These are phyloP conservation scores for Phyllosticta ampelicida DNA, from an alignment of 2,329 filamentous ascomycete species.

Conservation along the genomic window DNA sequence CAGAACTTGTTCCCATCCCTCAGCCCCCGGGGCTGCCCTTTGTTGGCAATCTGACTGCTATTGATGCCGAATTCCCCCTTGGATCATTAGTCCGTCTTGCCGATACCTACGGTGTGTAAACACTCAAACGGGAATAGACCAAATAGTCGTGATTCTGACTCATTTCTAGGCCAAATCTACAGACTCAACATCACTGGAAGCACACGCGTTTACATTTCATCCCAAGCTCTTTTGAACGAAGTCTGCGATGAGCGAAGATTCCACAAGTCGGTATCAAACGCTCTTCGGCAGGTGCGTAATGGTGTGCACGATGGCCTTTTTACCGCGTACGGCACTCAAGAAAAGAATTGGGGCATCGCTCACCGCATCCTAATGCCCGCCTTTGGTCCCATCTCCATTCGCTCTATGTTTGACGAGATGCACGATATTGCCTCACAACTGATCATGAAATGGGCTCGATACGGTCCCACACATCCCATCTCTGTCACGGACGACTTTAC, in stretches of 20 bases:
- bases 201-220: slow-evolving; percentile 21
- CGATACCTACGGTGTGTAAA: slow-evolving; percentile 49
- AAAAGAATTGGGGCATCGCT: slow-evolving; percentile 41
- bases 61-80: slow-evolving; percentile 49
- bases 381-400: slow-evolving; percentile 58
- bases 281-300: slow-evolving; percentile 24
- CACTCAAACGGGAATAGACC: neutral
- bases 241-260: slow-evolving; percentile 29
- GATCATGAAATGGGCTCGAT: slow-evolving; percentile 56
- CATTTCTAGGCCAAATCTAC: slow-evolving; percentile 22
- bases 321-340: slow-evolving; percentile 28
- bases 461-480: slow-evolving; percentile 26
- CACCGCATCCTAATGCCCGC: slow-evolving; percentile 56
- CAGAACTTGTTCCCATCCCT: slow-evolving; percentile 41
- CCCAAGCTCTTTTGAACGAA: slow-evolving; percentile 28
- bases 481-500: slow-evolving; percentile 30
- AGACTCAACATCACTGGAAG: slow-evolving; percentile 20
- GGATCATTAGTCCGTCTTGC: slow-evolving; percentile 47
- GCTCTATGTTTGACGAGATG: slow-evolving; percentile 51
- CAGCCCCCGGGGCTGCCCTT: slow-evolving; percentile 54
- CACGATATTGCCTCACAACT: slow-evolving; percentile 54
- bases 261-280: slow-evolving; percentile 20
- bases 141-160: slow-evolving; percentile 1
- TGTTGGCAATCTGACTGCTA: slow-evolving; percentile 53
- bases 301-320: slow-evolving; percentile 31